These are phyloP conservation scores for Erodium maritimum DNA, from an alignment of 345 rosid species.

Conservation along the genomic window DNA sequence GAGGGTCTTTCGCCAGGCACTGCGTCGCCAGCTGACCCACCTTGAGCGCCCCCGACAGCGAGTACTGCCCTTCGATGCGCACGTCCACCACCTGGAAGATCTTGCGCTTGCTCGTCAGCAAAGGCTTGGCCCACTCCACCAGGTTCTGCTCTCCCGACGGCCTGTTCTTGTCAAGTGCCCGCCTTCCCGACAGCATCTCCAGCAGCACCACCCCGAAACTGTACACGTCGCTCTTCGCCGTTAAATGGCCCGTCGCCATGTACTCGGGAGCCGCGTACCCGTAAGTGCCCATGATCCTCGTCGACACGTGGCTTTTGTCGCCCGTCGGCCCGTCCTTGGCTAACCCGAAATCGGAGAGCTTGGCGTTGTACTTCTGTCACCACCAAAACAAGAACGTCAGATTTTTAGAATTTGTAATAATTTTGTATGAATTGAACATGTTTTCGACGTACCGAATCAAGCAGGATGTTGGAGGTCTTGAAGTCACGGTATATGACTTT, in stretches of 20 bases:
- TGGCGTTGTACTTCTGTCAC: constrained; percentile 56
- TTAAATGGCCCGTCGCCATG: constrained; percentile 71
- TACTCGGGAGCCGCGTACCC: constrained; percentile 87
- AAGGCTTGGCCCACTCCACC: constrained; percentile 85
- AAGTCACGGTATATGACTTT: constrained; percentile 42
- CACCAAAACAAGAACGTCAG: constrained; percentile 5
- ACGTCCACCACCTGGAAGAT: constrained; percentile 57
- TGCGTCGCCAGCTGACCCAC: constrained; percentile 45
- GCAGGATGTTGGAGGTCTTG: constrained; percentile 37
- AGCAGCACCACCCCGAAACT: constrained; percentile 91
- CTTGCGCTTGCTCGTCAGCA: constrained; percentile 65
- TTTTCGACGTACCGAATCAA: constrained; percentile 26
- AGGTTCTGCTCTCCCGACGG: constrained; percentile 70
- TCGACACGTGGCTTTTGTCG: constrained; percentile 70
- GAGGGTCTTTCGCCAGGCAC: constrained; percentile 66
- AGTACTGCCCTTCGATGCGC: constrained; percentile 52
- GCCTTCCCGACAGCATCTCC: constrained; percentile 75
- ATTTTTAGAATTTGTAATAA: background rate
- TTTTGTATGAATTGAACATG: background rate
- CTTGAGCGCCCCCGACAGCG: constrained; percentile 35
- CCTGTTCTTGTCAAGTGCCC: constrained; percentile 67
- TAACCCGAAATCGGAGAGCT: constrained; percentile 86
- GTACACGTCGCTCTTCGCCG: constrained; percentile 70
- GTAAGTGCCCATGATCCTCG: constrained; percentile 86
- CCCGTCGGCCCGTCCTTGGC: constrained; percentile 91